Evolutionary conservation across 257 asterid species (phyloP).

Genomic region (Solanum clarkiae): DNA sequence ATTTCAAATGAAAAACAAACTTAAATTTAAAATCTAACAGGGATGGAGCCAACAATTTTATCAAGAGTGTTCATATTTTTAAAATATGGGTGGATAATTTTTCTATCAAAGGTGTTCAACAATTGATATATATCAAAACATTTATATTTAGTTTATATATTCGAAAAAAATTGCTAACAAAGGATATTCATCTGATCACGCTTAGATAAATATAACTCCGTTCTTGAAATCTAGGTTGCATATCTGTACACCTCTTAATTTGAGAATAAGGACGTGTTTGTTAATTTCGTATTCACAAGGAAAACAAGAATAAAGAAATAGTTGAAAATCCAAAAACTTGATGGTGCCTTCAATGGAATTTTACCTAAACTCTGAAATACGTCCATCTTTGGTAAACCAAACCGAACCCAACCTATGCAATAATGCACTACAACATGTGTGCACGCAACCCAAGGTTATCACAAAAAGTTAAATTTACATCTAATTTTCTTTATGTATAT

Average conservation of each 20-base stretch:
- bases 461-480: neutral
- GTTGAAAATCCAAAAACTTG: neutral
- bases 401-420: neutral
- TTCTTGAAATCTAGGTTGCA: neutral
- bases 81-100: too few species aligned
- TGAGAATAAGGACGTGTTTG: neutral
- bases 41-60: fast-evolving
- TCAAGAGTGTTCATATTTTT: too few species aligned
- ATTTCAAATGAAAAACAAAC: too few species aligned
- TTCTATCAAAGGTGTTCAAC: too few species aligned
- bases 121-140: too few species aligned
- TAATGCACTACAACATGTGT: neutral
- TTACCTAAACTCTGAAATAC: neutral
- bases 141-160: too few species aligned
- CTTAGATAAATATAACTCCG: too few species aligned
- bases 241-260: neutral
- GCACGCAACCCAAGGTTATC: neutral
- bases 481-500: neutral
- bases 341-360: neutral
- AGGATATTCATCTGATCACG: too few species aligned
- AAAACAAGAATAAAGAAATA: neutral
- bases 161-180: too few species aligned
- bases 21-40: too few species aligned
- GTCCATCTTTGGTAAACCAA: neutral
- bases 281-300: neutral